Evolutionary conservation across 805 yeast species (phyloP), one percentile per base, ranked within the genome.

Genomic region (Limtongozyma cylindracea): DNA sequence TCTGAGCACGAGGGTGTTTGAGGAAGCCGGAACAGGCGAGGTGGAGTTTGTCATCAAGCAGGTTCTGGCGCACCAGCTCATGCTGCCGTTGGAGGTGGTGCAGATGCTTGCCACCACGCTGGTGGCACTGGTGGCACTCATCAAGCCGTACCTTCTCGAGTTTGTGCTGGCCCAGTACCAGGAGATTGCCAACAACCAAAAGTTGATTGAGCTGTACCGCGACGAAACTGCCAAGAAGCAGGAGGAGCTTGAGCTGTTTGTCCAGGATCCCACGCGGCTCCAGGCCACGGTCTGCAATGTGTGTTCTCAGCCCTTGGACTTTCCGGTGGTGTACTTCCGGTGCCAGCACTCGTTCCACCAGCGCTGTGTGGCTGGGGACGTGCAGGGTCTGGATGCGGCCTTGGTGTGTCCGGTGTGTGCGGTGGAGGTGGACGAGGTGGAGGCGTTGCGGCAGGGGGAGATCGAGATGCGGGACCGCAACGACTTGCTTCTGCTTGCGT

Each of bases 311-410:
- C 54, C 60, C 8, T 44, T 84, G 11, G 91, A 76, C 26, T 53
- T 68, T 19, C 95, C 96, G 0, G 57, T 70, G 3, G 61, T 74
- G 1, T 91, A 76, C 33, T 88, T 84, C 48, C 61, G 65, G 29
- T 88, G 98, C 46, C 56, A 57, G 15, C 98, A 88, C 35, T 64
- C 88, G 3, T 80, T 63, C 37, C 96, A 88, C 37, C 74, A 71
- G 31, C 51, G 71, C 20, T 88, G 98, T 37, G 43, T 78, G 13
- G 53, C 53, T 22, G 66, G 64, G 19, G 59, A 51, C 18, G 41
- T 32, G 9, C 20, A 29, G 28, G n/a, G 29, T 41, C 26, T 29
- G 9, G 29, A 22, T 20, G 10, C 21, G 22, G 10, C 21, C 16
- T 16, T 18, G 25, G 6, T 16, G 19, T 84, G 96, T 38, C 93